Conservation (phyloP, 495 filamentous ascomycete genomes). For the Schizothecium vesticola region DNA sequence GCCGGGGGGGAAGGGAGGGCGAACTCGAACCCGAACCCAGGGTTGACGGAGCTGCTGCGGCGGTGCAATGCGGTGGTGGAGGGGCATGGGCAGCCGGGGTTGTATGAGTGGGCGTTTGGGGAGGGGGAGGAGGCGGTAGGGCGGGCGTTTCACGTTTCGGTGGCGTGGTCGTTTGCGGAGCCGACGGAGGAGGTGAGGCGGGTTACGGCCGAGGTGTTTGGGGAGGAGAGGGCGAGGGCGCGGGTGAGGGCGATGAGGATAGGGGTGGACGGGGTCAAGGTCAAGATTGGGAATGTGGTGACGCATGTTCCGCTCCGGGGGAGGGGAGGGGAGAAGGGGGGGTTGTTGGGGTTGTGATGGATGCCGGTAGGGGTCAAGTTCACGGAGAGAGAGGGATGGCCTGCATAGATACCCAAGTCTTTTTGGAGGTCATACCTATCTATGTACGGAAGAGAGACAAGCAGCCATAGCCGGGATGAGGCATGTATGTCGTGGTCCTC, state of each 20-base stretch:
- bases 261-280: slow-evolving; percentile 54
- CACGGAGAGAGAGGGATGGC: neutral
- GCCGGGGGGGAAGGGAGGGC: neutral
- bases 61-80: slow-evolving; percentile 59
- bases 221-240: slow-evolving; percentile 8
- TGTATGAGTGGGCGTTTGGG: slow-evolving; percentile 48
- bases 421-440: neutral
- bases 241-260: slow-evolving; percentile 31
- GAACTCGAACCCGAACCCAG: slow-evolving; percentile 40
- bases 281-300: slow-evolving; percentile 72
- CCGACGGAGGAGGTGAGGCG: slow-evolving; percentile 34
- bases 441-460: neutral
- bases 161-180: slow-evolving; percentile 66
- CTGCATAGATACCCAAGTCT: neutral
- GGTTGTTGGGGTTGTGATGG: neutral
- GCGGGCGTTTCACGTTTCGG: slow-evolving; percentile 68
- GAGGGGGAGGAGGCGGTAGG: neutral
- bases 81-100: slow-evolving; percentile 60
- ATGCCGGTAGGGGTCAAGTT: neutral
- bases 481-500: neutral
- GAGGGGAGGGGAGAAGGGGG: slow-evolving; percentile 10
- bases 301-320: slow-evolving; percentile 46
- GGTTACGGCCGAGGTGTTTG: slow-evolving; percentile 28
- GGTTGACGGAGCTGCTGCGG: slow-evolving; percentile 58
- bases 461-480: neutral